Conservation (phyloP, 208 protist species). For the Crithidia sp. region DNA sequence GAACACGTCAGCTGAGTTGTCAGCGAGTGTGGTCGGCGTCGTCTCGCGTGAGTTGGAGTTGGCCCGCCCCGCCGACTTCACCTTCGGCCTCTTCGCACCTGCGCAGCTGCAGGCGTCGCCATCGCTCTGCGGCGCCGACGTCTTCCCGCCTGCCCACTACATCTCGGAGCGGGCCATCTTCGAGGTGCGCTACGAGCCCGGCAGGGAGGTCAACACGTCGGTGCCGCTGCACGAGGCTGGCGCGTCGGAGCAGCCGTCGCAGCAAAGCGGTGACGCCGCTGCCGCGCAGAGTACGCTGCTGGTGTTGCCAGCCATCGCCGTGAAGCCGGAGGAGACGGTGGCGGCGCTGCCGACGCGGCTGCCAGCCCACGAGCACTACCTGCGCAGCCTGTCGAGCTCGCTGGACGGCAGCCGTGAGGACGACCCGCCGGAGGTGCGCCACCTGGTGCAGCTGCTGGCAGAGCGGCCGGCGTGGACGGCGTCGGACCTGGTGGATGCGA, state of each 20-base stretch:
- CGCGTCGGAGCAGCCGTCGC: neutral
- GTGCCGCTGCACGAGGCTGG: constrained; percentile 13
- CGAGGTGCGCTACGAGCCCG: constrained; percentile 63
- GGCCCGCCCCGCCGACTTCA: constrained; percentile 77
- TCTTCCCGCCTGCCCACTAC: constrained; percentile 72
- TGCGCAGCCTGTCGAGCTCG: constrained; percentile 31
- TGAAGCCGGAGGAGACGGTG: constrained; percentile 36
- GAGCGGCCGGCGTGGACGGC: constrained; percentile 69
- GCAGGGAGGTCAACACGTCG: constrained; percentile 44
- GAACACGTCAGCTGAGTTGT: constrained; percentile 1
- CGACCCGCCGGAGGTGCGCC: constrained; percentile 56
- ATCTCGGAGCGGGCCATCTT: constrained; percentile 43
- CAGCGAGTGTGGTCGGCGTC: constrained; percentile 65
- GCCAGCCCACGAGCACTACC: constrained; percentile 35
- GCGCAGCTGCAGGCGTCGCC: constrained; percentile 38
- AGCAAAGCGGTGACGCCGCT: neutral
- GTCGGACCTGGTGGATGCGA: constrained; percentile 54
- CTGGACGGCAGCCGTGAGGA: constrained; percentile 33
- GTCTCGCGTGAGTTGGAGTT: constrained; percentile 79
- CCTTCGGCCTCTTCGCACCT: constrained; percentile 55
- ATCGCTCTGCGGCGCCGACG: constrained; percentile 47
- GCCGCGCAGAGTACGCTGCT: constrained; percentile 30
- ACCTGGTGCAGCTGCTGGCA: constrained; percentile 52
- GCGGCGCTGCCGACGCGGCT: constrained; percentile 44
- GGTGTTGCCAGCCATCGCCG: constrained; percentile 37